Conservation (phyloP, 1,284 basidiomycete species). For the Retiboletus flavoniger region DNA sequence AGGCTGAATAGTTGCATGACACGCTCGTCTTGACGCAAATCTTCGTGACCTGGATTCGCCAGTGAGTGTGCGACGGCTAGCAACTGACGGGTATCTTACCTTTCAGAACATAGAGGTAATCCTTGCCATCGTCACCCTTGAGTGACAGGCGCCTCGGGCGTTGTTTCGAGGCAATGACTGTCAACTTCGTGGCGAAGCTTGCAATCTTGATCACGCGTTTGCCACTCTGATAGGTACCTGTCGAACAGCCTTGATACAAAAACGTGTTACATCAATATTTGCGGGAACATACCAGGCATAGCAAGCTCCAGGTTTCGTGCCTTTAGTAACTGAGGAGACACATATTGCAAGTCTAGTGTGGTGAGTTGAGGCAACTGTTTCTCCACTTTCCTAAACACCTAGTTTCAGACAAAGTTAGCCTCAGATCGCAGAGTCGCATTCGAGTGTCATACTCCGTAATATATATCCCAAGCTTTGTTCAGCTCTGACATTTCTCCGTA, state of each 20-base stretch:
- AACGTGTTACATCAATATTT: not conserved
- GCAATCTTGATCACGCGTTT: constrained; percentile 83
- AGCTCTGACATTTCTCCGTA: constrained; percentile 89
- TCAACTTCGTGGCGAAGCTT: constrained; percentile 83
- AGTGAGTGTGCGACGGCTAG: constrained; percentile 3
- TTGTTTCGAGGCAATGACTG: constrained; percentile 98
- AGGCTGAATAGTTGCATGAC: constrained; percentile 99
- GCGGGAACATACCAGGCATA: constrained; percentile 70
- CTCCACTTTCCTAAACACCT: constrained; percentile 97
- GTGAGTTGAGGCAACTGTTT: constrained; percentile 91
- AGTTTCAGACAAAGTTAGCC: constrained; percentile 10
- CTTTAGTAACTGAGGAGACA: constrained; percentile 90
- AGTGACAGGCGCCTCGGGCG: constrained; percentile 88
- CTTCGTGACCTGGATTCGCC: constrained; percentile 79
- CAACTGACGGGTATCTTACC: constrained; percentile 42
- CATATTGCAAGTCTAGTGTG: constrained; percentile 95
- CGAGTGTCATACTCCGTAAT: constrained; percentile 68
- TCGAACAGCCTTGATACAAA: not conserved
- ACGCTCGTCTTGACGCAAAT: constrained; percentile 97
- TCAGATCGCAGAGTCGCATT: constrained; percentile 2
- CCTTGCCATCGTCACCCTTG: constrained; percentile 89
- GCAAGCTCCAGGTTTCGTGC: constrained; percentile 91
- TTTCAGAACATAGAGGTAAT: constrained; percentile 94
- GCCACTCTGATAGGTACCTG: constrained; percentile 92
- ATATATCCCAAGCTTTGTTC: constrained; percentile 99